Conservation (phyloP, 805 yeast species). For the Lipomyces sp. region DNA sequence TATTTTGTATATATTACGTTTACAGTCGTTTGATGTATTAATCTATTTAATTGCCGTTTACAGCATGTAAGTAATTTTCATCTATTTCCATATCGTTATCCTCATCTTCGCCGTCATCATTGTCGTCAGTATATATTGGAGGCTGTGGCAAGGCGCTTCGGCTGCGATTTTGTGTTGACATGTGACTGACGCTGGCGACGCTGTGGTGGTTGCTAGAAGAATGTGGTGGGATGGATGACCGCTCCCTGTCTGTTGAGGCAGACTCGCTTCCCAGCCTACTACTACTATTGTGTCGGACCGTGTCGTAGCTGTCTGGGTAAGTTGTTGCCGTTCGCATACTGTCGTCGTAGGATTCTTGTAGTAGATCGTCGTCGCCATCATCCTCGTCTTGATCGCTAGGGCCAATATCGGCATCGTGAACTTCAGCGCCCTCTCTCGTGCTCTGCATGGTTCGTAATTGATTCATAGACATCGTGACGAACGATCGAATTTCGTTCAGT, state of each 20-base stretch:
- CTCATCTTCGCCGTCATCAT: conserved; percentile 26
- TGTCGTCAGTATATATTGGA: conserved; percentile 10
- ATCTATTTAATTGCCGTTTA: conserved; percentile 3
- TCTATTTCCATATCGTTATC: conserved; percentile 29
- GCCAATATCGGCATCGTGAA: conserved; percentile 12
- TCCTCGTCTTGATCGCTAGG: conserved; percentile 8
- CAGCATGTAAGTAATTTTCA: conserved; percentile 20
- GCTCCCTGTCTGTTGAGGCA: background rate
- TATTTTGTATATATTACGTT: background rate
- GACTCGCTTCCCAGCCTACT: conserved; percentile 1
- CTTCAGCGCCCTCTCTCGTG: conserved; percentile 37
- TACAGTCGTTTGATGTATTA: background rate
- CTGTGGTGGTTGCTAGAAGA: background rate
- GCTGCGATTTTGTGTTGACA: conserved; percentile 6
- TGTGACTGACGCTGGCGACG: background rate
- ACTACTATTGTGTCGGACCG: background rate
- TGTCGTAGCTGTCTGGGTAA: background rate
- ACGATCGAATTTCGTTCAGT: conserved; percentile 85
- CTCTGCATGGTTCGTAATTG: conserved; percentile 64
- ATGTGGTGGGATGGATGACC: background rate
- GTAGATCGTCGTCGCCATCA: conserved; percentile 17
- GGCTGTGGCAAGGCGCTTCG: conserved; percentile 11
- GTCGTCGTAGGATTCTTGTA: conserved; percentile 5
- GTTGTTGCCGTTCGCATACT: background rate
- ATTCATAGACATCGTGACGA: conserved; percentile 79